Evolutionary conservation across 169 alveolate species (phyloP).

Genomic region (Eimeria brunetti): DNA sequence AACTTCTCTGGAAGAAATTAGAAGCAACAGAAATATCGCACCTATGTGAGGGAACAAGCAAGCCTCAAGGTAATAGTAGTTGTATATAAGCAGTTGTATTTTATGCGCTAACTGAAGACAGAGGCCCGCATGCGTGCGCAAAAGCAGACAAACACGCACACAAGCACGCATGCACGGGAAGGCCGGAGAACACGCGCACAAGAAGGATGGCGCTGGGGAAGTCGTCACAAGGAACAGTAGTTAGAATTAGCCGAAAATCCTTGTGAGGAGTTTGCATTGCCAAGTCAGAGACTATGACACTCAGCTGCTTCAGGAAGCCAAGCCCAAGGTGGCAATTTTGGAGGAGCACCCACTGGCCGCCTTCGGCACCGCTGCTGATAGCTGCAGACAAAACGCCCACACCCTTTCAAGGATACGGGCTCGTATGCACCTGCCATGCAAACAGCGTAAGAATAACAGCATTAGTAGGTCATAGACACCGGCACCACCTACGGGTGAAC

Average conservation of each 20-base stretch:
- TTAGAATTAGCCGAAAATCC: slow-evolving; percentile 93
- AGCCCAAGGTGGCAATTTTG: slow-evolving; percentile 97
- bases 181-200: slow-evolving; percentile 42
- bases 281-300: slow-evolving; percentile 91
- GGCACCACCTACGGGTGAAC: background rate
- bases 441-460: background rate
- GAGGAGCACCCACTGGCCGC: slow-evolving; percentile 96
- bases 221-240: slow-evolving; percentile 93
- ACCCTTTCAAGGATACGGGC: background rate
- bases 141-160: slow-evolving; percentile 20
- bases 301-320: slow-evolving; percentile 95
- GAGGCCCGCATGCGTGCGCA: background rate
- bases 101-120: background rate
- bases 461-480: background rate
- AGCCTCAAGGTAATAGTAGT: background rate
- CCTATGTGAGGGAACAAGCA: background rate
- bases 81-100: background rate
- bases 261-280: slow-evolving; percentile 65
- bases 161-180: slow-evolving; percentile 37
- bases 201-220: slow-evolving; percentile 88
- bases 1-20: slow-evolving; percentile 89
- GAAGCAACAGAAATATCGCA: background rate
- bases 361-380: slow-evolving; percentile 90
- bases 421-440: background rate
- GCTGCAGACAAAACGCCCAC: slow-evolving; percentile 71